Base-by-base conservation (phyloP, 1,284 basidiomycete genomes). In the Ustilago curta region DNA sequence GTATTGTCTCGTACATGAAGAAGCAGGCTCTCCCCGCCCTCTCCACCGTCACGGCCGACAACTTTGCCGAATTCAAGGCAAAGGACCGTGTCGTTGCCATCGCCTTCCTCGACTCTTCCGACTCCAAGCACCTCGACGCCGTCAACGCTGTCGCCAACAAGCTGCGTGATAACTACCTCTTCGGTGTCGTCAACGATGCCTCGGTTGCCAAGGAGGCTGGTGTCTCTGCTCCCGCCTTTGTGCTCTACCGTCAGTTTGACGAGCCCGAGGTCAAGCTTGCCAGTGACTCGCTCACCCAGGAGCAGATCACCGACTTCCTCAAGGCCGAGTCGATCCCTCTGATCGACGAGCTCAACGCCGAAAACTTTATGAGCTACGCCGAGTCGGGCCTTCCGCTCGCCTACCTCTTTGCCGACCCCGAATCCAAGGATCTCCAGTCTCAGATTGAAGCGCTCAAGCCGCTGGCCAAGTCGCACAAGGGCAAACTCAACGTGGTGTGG, bases 21-120 rank as follows among this genome's bases (percentile, higher is more conserved):
- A 98, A 99, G 95, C 97, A 98, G 89, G 91, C 93, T 9, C 90
- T 99, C 19, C 97, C 97, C n/a, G 94, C 97, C 43, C 91, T 99
- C 51, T 91, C 93, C 6, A 88, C 90, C 39, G 90, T 99, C 37
- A 93, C 91, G 3, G 86, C 88, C 23, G 89, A 87, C 49, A 93
- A 92, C 85, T 90, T 93, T 84, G 89, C 91, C 57, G 92, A 95
- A 73, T 97, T 99, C 90, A 90, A 90, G 87, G 88, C 88, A 53
- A 90, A 93, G 25, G 97, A 98, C 90, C 93, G 92, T 86, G 88
- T 99, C 70, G 97, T 99, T 62, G 90, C 91, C 50, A 87, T 99
- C 78, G 93, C 93, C 45, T 97, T 94, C 87, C 88, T 94, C 61
- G 84, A 90, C 42, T 89, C 91, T 35, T 89, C 90, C 25, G 89